A percentile compares a stretch with the other conserved stretches of the same genome.
Evolutionary conservation across 2,329 filamentous ascomycete genomes (phyloP).

Genomic region (Colletotrichum spinosum): DNA sequence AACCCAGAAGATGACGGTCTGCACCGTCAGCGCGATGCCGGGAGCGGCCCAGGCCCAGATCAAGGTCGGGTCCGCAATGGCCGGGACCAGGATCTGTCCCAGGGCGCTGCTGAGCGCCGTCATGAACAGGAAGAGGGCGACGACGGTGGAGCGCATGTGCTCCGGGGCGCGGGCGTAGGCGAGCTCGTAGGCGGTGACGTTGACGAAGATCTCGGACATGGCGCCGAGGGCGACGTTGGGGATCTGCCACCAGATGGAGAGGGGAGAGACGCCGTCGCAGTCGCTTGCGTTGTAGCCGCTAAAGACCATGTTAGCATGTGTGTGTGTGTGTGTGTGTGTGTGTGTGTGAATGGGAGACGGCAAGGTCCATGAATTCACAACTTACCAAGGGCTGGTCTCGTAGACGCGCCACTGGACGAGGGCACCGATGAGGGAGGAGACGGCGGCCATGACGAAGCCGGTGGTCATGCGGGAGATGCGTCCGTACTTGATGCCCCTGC

Average conservation of each 20-base stretch:
- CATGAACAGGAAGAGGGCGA: slow-evolving; percentile 68
- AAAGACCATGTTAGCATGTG: neutral
- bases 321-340: neutral
- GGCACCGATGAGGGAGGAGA: slow-evolving; percentile 66
- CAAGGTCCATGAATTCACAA: neutral
- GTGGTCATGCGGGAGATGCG: slow-evolving; percentile 68
- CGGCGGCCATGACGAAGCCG: slow-evolving; percentile 63
- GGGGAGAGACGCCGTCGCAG: slow-evolving; percentile 52
- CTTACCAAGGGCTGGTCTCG: slow-evolving; percentile 60
- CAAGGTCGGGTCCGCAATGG: slow-evolving; percentile 52
- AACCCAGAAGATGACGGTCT: slow-evolving; percentile 42
- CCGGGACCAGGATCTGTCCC: slow-evolving; percentile 55
- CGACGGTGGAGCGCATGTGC: slow-evolving; percentile 71
- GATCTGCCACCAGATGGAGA: slow-evolving; percentile 65
- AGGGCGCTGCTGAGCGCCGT: slow-evolving; percentile 67
- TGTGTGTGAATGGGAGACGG: neutral
- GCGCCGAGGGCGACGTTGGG: slow-evolving; percentile 62
- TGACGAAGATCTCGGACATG: slow-evolving; percentile 68
- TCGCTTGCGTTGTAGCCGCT: slow-evolving; percentile 56
- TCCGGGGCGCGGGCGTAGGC: slow-evolving; percentile 76
- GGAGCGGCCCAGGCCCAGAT: slow-evolving; percentile 43
- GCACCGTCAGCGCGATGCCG: slow-evolving; percentile 41
- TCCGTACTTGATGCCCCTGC: slow-evolving; percentile 63
- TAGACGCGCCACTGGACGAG: slow-evolving; percentile 71
- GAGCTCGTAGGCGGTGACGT: slow-evolving; percentile 74